phyloP scores from a whole-genome alignment of 176 grass and related monocot genomes.

The Dactylis glomerata region DNA sequence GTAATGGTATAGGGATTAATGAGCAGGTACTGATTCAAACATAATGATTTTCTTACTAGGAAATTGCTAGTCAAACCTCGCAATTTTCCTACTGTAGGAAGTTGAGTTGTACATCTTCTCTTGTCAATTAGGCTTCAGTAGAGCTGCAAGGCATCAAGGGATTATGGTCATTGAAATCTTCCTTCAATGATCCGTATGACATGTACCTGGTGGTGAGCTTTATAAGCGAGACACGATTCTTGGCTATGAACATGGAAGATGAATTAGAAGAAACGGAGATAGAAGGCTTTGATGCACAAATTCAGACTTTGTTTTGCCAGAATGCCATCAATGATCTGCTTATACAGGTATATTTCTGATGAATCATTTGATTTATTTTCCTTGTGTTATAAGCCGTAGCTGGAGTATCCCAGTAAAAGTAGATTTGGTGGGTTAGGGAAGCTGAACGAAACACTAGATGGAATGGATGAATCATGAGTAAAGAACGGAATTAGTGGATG shows the following conservation, averaged over 20 bases:
- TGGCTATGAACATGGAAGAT: slow-evolving; percentile 99
- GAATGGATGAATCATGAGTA: background rate
- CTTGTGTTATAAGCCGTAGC: background rate
- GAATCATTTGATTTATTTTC: slow-evolving; percentile 6
- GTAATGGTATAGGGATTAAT: slow-evolving; percentile 95
- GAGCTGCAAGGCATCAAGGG: slow-evolving; percentile 97
- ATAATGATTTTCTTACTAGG: background rate
- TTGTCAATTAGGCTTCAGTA: slow-evolving; percentile 71
- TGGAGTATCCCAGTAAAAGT: background rate
- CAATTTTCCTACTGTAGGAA: slow-evolving; percentile 2
- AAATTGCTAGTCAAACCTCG: slow-evolving; percentile 6
- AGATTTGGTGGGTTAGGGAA: background rate
- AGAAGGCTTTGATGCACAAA: slow-evolving; percentile 88
- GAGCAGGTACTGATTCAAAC: slow-evolving; percentile 54
- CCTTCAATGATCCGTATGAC: slow-evolving; percentile 65
- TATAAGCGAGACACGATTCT: slow-evolving; percentile 87
- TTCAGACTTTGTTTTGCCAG: slow-evolving; percentile 87
- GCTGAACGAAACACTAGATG: background rate
- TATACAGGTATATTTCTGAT: slow-evolving; percentile 54
- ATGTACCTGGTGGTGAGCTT: slow-evolving; percentile 94
- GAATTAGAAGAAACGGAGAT: slow-evolving; percentile 95
- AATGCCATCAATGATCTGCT: slow-evolving; percentile 88
- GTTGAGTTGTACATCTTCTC: slow-evolving; percentile 25
- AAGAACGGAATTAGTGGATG: background rate
- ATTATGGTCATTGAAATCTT: slow-evolving; percentile 83